phyloP scores from a whole-genome alignment of 2,329 filamentous ascomycete species.

The Pleomassaria siparia region DNA sequence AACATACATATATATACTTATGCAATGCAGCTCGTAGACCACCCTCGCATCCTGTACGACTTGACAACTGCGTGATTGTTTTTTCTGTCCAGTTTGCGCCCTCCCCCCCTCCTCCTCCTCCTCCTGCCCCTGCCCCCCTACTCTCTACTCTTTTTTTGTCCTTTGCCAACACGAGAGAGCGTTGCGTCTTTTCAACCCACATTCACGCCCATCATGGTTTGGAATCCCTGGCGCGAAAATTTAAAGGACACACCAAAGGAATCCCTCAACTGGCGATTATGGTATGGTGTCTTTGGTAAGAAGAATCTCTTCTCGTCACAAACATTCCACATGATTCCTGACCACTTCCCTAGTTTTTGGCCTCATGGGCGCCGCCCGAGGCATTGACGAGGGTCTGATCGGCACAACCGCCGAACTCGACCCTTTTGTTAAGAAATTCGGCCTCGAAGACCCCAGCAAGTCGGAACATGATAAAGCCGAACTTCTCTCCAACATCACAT shows the following conservation, averaged over 20 bases:
- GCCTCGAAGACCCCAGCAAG: constrained; percentile 34
- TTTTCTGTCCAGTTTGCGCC: neutral
- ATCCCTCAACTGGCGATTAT: constrained; percentile 75
- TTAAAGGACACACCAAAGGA: constrained; percentile 67
- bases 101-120: neutral
- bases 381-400: constrained; percentile 80
- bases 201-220: constrained; percentile 3
- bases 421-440: constrained; percentile 41
- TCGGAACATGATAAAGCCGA: constrained; percentile 36
- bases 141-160: neutral
- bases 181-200: neutral
- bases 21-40: neutral
- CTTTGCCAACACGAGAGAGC: neutral
- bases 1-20: constrained; percentile 1
- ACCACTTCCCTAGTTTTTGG: constrained; percentile 56
- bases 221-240: constrained; percentile 44
- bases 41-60: neutral
- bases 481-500: constrained; percentile 65
- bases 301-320: neutral
- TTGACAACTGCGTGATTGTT: neutral
- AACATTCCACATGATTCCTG: constrained; percentile 4
- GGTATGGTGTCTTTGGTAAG: constrained; percentile 67
- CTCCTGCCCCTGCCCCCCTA: neutral
- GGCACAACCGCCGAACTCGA: constrained; percentile 58
- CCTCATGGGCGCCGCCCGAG: constrained; percentile 74